Evolutionary conservation across 106 monocot species (phyloP), one percentile per base, ranked within the genome.

Genomic region (Dendrobium nobile): DNA sequence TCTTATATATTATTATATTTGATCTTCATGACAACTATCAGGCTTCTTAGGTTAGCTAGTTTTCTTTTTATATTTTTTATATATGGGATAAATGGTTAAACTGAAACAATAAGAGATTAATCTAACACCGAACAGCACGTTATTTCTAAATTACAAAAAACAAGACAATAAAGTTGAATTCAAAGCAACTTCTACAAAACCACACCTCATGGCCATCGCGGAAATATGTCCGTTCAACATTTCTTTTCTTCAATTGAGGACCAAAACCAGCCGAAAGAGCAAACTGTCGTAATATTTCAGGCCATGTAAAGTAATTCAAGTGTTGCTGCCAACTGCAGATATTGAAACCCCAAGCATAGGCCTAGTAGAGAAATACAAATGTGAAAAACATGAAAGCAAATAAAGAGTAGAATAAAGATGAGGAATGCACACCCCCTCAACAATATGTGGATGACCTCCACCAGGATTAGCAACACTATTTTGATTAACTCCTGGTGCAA

Each of bases 341-440:
- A 79, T 91, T 88, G 56, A 99, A 99, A 27, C 98, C 98, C 98
- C 98, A 99, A 73, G 87, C 89, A 86, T 92, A 92, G 77, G 98
- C 98, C 98, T 99, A 85, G 78, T 40, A 79, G 11, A 83, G 19
- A 78, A 78, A 67, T 17, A 67, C 20, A 79, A 17, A 17, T 41
- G 24, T 24, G 19, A 80, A 26, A 75, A 22, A 54, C 80, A 78
- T 44, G 47, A 43, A 64, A 82, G 24, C 0, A 65, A 78, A 1
- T 43, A 20, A 59, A 73, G 61, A 75, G 13, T 58, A 77, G 24
- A 47, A 26, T 1, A 16, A 5, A 74, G 7, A 44, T 65, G 24
- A 54, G 22, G 3, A 56, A 47, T 80, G 28, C 18, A 77, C 40
- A 99, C 98, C 93, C 94, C 94, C 73, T 99, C 98, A 81, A 99